Conservation (phyloP, 2,329 filamentous ascomycete genomes). For the Aspergillus luchuensis region DNA sequence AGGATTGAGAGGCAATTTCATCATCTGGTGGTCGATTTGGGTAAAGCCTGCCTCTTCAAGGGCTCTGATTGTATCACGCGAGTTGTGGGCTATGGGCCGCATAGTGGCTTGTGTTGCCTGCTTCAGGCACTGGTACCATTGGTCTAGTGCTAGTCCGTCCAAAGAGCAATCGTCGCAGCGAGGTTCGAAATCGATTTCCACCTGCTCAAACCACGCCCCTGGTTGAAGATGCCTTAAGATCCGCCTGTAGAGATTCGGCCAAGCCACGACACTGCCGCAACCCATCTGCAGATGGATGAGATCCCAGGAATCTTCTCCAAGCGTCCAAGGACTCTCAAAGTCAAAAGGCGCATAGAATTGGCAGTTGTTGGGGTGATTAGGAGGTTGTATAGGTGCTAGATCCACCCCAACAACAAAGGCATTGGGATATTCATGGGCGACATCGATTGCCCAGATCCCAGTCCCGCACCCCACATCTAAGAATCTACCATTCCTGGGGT, state of each 20-base stretch:
- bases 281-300: slow-evolving; percentile 81
- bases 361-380: slow-evolving; percentile 70
- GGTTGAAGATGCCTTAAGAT: slow-evolving; percentile 74
- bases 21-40: no score
- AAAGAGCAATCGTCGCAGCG: slow-evolving; percentile 69
- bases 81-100: slow-evolving; percentile 66
- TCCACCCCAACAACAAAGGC: slow-evolving; percentile 65
- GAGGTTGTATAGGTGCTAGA: slow-evolving; percentile 63
- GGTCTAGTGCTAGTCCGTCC: slow-evolving; percentile 55
- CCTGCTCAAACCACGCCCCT: slow-evolving; percentile 77
- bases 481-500: slow-evolving; percentile 51
- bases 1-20: no score
- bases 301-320: slow-evolving; percentile 72
- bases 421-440: slow-evolving; percentile 67
- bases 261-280: slow-evolving; percentile 74
- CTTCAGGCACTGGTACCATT: slow-evolving; percentile 71
- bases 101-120: slow-evolving; percentile 67
- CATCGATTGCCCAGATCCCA: slow-evolving; percentile 87
- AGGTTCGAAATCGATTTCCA: slow-evolving; percentile 83
- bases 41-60: slow-evolving; percentile 70
- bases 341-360: slow-evolving; percentile 70
- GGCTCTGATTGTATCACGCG: slow-evolving; percentile 58
- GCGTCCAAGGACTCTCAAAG: slow-evolving; percentile 73
- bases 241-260: slow-evolving; percentile 73
- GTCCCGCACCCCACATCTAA: slow-evolving; percentile 79